These are phyloP conservation scores for Hippophae gyantsensis DNA, from an alignment of 306 rosid species.

Conservation along the genomic window DNA sequence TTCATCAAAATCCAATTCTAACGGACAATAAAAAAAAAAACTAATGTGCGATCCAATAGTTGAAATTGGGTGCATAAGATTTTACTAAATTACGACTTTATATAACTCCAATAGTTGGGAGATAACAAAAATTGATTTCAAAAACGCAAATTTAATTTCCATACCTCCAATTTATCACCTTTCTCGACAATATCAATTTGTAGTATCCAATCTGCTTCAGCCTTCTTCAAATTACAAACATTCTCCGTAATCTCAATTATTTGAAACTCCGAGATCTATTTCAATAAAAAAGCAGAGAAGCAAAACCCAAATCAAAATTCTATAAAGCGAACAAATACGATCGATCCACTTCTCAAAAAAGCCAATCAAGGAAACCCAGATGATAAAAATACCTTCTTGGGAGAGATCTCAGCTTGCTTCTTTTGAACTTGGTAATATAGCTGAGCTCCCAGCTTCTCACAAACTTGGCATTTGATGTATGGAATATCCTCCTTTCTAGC, in stretches of 20 bases:
- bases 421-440: slow-evolving; percentile 58
- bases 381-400: slow-evolving; percentile 56
- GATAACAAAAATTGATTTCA: background rate
- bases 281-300: slow-evolving; percentile 5
- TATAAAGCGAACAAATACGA: slow-evolving; percentile 10
- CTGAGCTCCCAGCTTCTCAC: slow-evolving; percentile 76
- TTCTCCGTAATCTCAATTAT: slow-evolving; percentile 91
- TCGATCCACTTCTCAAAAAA: slow-evolving; percentile 10
- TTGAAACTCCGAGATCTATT: slow-evolving; percentile 80
- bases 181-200: slow-evolving; percentile 75
- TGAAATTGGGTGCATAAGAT: too few relatives aligned
- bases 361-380: slow-evolving; percentile 13
- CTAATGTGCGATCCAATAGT: too few relatives aligned
- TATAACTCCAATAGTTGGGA: too few relatives aligned
- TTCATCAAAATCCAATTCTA: background rate
- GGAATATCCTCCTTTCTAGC: slow-evolving; percentile 86
- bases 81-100: too few relatives aligned
- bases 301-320: slow-evolving; percentile 13
- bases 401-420: slow-evolving; percentile 63
- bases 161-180: slow-evolving; percentile 66
- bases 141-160: slow-evolving; percentile 7
- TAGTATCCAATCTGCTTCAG: slow-evolving; percentile 91
- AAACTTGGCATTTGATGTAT: slow-evolving; percentile 78
- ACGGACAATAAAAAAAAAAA: too few relatives aligned
- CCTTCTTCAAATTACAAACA: slow-evolving; percentile 83